Conservation (phyloP, 148 eudicot species). For the Rhododendron griersonianum region DNA sequence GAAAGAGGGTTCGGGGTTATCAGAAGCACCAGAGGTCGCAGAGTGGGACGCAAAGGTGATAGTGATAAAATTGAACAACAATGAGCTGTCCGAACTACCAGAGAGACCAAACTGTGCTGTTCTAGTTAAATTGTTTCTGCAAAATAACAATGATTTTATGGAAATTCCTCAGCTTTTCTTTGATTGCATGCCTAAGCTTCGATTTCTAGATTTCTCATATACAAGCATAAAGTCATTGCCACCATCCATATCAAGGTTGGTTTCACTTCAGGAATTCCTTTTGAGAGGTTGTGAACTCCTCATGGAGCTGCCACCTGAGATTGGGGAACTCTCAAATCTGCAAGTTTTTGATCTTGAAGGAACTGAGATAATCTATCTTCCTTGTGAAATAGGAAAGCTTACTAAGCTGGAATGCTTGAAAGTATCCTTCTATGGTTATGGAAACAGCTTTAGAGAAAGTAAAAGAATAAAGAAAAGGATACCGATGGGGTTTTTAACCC, state of each 20-base stretch:
- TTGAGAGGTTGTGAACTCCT: slow-evolving; percentile 15
- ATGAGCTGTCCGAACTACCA: background rate
- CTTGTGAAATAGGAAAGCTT: background rate
- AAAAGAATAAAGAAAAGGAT: background rate
- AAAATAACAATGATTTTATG: background rate
- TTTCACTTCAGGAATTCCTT: slow-evolving; percentile 7
- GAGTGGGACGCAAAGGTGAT: background rate
- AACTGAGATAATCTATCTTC: slow-evolving; percentile 8
- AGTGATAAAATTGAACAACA: background rate
- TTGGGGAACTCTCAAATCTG: slow-evolving; percentile 11
- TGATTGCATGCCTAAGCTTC: slow-evolving; percentile 9
- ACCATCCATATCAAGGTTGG: slow-evolving; percentile 10
- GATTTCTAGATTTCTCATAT: slow-evolving; percentile 14
- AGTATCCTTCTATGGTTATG: background rate
- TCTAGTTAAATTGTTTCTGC: slow-evolving; percentile 3
- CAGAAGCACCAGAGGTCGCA: background rate
- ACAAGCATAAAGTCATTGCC: slow-evolving; percentile 18
- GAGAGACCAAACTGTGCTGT: background rate
- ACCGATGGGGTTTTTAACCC: background rate
- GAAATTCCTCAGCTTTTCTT: slow-evolving; percentile 15
- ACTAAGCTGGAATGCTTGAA: background rate
- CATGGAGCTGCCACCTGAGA: slow-evolving; percentile 10
- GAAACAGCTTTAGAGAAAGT: background rate
- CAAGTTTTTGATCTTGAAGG: slow-evolving; percentile 16
- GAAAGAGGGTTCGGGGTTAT: background rate